Percentiles rank a stretch among this genome's conserved stretches.
These are phyloP conservation scores for Aristolochia fimbriata DNA, from an alignment of 164 flowering plant species.

Conservation along the genomic window DNA sequence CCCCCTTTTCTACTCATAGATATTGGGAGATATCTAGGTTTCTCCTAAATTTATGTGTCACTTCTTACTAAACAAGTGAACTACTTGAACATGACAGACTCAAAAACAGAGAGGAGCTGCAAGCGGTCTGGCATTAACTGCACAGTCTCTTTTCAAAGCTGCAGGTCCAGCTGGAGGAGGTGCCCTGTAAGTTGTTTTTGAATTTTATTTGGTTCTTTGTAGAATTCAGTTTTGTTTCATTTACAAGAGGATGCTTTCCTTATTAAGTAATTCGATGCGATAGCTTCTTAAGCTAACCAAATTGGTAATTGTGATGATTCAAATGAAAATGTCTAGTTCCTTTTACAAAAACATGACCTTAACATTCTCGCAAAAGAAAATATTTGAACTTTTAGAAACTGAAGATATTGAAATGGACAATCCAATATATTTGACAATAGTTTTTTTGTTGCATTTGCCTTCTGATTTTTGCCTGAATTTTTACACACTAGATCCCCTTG, in stretches of 20 bases:
- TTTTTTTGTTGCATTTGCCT: too few species aligned
- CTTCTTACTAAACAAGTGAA: neutral
- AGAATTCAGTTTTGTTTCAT: neutral
- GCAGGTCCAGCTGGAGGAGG: constrained; percentile 55
- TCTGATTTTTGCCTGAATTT: too few species aligned
- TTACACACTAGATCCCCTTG: too few species aligned
- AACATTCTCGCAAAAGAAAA: neutral
- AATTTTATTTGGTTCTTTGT: neutral
- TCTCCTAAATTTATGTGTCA: neutral
- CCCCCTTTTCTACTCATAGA: neutral
- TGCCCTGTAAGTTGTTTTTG: constrained; percentile 25
- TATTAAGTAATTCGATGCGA: neutral
- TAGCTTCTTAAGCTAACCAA: neutral
- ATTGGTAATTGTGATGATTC: neutral
- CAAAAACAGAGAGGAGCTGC: constrained; percentile 17
- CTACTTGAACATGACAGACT: constrained; percentile 6
- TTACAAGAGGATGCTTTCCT: neutral
- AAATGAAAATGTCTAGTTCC: neutral
- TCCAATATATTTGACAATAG: too few species aligned
- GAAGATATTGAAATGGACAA: too few species aligned
- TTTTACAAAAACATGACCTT: neutral
- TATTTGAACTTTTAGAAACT: neutral
- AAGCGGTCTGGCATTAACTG: constrained; percentile 29
- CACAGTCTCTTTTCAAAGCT: constrained; percentile 49
- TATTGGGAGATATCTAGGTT: neutral